Evolutionary conservation across 805 yeast genomes (phyloP), one percentile per base, ranked within the genome.

Genomic region (Hanseniaspora hatyaiensis): DNA sequence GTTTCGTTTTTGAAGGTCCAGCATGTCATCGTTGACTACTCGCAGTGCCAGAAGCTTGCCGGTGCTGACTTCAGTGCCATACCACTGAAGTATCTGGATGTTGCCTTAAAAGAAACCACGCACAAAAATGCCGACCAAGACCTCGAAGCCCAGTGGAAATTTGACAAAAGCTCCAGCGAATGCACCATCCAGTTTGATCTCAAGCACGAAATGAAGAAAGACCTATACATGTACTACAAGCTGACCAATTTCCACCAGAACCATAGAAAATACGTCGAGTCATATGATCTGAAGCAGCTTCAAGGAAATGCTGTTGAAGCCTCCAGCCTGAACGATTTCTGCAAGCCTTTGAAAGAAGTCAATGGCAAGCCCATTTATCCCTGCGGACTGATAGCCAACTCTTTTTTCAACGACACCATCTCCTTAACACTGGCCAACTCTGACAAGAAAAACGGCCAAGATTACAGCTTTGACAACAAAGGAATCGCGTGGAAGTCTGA

Each of bases 161-260:
- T 65, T 18, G 70, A 67, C 44, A 67, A 70, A 16, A 70, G 62
- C 47, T 57, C 63, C 9, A 59, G 59, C 16, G 67, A 67, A 2
- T 89, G 98, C 63, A 66, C 71, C 24, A 56, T 92, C 32, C 75
- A 77, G 57, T 89, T 92, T 65, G 74, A 75, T 34, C 61, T 86
- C 23, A 94, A 95, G 12, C 68, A 69, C 37, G 78, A 78, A 48
- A 70, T 92, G 61, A 70, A 76, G 34, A 74, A 80, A 2, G 85
- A 94, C 3, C 59, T 87, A 8, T 87, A 71, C 60, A 59, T 86
- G 53, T 92, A 85, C 65, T 92, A 92, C 66, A 78, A 79, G 54
- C 68, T 92, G 57, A 87, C 96, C 30, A 86, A 86, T 61, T 92
- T 89, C 63, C 87, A 72, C 63, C 97, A 92, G 63, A 92, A 92